phyloP scores from a whole-genome alignment of 768 basidiomycete species.

The Gautieria morchelliformis region DNA sequence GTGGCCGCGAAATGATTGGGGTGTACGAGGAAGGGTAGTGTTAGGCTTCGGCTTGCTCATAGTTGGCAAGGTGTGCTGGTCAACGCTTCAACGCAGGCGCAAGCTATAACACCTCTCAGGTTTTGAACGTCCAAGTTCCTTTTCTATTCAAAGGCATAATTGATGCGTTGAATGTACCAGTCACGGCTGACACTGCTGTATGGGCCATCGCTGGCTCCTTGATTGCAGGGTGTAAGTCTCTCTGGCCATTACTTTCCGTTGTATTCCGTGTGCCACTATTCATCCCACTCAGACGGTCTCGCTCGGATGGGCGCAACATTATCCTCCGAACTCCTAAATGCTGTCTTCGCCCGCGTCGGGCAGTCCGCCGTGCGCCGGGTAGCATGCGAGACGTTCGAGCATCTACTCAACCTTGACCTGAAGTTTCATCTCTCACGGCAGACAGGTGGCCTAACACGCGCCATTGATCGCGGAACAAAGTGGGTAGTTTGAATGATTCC shows the following conservation, averaged over 20 bases:
- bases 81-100: neutral
- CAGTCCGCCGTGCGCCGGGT: conserved; percentile 92
- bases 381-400: conserved; percentile 91
- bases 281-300: conserved; percentile 57
- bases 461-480: conserved; percentile 98
- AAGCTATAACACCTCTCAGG: conserved; percentile 28
- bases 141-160: conserved; percentile 88
- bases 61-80: conserved; percentile 63
- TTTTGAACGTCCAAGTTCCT: conserved; percentile 97
- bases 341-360: conserved; percentile 92
- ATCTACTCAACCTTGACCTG: conserved; percentile 83
- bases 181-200: conserved; percentile 65
- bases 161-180: conserved; percentile 78
- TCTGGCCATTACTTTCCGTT: neutral
- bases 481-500: conserved; percentile 25
- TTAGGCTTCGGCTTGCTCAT: conserved; percentile 75
- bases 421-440: conserved; percentile 89
- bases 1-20: conserved; percentile 85
- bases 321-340: conserved; percentile 87
- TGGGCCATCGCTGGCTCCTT: conserved; percentile 89
- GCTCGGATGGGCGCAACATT: conserved; percentile 86
- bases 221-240: conserved; percentile 77
- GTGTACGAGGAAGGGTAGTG: conserved; percentile 71
- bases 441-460: conserved; percentile 91
- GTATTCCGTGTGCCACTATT: neutral